phyloP scores from a whole-genome alignment of 352 stramenopile species.

The Chrysophaeum taylorii region DNA sequence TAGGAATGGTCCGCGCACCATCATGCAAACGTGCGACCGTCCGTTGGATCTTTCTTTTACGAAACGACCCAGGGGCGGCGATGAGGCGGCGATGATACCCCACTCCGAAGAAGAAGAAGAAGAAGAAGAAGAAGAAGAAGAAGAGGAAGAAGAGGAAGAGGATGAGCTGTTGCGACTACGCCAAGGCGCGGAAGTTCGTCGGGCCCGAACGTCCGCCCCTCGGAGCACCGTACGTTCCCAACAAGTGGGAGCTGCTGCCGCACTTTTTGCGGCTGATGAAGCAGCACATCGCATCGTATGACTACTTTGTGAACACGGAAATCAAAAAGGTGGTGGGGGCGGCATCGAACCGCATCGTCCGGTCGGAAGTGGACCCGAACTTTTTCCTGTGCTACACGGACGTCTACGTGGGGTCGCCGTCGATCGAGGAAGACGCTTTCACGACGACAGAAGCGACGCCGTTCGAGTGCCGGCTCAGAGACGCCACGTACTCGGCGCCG shows the following conservation, averaged over 20 bases:
- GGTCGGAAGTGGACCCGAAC: constrained; percentile 82
- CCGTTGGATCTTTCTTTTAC: no score
- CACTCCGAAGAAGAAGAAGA: neutral
- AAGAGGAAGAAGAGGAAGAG: neutral
- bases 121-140: neutral
- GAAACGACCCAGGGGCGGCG: no score
- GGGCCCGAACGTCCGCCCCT: neutral
- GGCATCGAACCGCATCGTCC: constrained; percentile 11
- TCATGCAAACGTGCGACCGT: no score
- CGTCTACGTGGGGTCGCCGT: constrained; percentile 90
- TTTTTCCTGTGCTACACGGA: constrained; percentile 98
- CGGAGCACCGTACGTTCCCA: constrained; percentile 42
- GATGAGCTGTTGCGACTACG: neutral
- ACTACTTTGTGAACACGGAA: constrained; percentile 97
- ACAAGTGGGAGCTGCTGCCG: constrained; percentile 97
- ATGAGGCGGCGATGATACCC: neutral
- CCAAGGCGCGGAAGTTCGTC: neutral
- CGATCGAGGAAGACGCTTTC: constrained; percentile 92
- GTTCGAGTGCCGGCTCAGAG: constrained; percentile 93
- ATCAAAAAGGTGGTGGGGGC: constrained; percentile 96
- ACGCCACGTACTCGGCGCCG: constrained; percentile 95
- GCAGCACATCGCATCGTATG: constrained; percentile 99
- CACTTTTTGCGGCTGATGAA: constrained; percentile 83
- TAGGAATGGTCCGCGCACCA: no score
- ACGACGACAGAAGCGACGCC: constrained; percentile 72